A percentile compares a stretch with the other conserved stretches of the same genome.
Conservation (phyloP, 805 yeast species). For the Nakazawaea peltata region DNA sequence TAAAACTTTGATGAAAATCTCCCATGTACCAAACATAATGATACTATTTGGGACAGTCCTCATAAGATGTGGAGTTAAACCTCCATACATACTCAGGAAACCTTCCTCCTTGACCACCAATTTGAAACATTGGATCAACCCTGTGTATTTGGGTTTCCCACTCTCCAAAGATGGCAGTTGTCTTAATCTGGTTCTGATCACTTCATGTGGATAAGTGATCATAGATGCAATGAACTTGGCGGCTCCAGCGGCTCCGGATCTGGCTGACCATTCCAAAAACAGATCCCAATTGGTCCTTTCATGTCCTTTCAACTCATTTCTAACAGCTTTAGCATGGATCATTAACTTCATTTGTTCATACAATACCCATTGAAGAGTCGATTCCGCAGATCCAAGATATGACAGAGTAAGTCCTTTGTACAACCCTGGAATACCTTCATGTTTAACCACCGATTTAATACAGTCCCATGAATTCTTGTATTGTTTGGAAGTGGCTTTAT, state of each 20-base stretch:
- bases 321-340: conserved; percentile 43
- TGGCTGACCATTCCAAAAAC: conserved; percentile 83
- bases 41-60: conserved; percentile 97
- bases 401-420: conserved; percentile 93
- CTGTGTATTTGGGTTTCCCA: conserved; percentile 82
- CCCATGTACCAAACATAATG: conserved; percentile 99
- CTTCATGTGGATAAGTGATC: conserved; percentile 95
- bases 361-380: conserved; percentile 92
- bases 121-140: conserved; percentile 79
- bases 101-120: conserved; percentile 91
- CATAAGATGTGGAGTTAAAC: conserved; percentile 91
- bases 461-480: conserved; percentile 88
- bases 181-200: conserved; percentile 88
- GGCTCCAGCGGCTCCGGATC: conserved; percentile 96
- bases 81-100: conserved; percentile 88
- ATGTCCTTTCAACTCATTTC: conserved; percentile 23
- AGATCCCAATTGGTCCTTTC: conserved; percentile 48
- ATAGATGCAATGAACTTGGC: conserved; percentile 92
- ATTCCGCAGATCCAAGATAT: conserved; percentile 86
- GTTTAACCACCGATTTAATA: conserved; percentile 51
- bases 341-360: conserved; percentile 88
- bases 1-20: conserved; percentile 57
- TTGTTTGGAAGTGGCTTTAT: conserved; percentile 52
- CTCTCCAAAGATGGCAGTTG: conserved; percentile 77
- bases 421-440: conserved; percentile 75